Conservation (phyloP, 148 eudicot species). For the Dysphania ambrosioides region DNA sequence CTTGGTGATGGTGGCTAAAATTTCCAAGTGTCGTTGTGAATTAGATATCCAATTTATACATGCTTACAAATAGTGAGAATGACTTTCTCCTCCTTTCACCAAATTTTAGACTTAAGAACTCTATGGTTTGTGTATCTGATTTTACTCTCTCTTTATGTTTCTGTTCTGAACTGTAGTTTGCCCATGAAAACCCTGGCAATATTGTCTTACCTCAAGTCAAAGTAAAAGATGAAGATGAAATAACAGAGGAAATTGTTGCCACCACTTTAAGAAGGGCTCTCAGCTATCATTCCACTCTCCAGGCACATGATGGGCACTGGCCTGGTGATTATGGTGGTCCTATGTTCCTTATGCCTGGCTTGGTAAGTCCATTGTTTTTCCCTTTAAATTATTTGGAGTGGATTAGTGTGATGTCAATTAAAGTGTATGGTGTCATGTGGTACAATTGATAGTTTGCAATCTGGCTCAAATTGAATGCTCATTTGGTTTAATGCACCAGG, state of each 20-base stretch:
- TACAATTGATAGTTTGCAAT: slow-evolving; percentile 1
- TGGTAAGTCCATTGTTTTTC: slow-evolving; percentile 43
- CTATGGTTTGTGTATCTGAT: slow-evolving; percentile 8
- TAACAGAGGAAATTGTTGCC: slow-evolving; percentile 64
- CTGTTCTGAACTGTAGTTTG: slow-evolving; percentile 41
- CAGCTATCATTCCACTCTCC: slow-evolving; percentile 72
- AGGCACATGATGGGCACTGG: slow-evolving; percentile 97
- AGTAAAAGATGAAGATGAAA: slow-evolving; percentile 54
- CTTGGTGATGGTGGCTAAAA: not conserved
- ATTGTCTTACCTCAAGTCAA: slow-evolving; percentile 60
- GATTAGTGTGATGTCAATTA: not conserved
- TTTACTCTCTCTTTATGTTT: not conserved
- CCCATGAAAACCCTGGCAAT: slow-evolving; percentile 51
- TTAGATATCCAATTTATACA: not conserved
- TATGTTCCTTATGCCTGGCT: slow-evolving; percentile 87
- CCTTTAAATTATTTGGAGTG: slow-evolving; percentile 6
- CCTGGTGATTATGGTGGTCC: slow-evolving; percentile 99
- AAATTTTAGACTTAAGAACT: slow-evolving; percentile 4
- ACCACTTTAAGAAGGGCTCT: slow-evolving; percentile 75
- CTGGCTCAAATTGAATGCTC: slow-evolving; percentile 16
- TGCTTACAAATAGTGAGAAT: not conserved
- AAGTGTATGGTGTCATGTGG: not conserved
- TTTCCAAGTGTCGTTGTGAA: not conserved
- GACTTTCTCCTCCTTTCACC: not conserved
- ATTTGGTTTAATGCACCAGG: slow-evolving; percentile 43